These are phyloP conservation scores for Limonium bicolor DNA, from an alignment of 148 eudicot genomes.

Conservation along the genomic window DNA sequence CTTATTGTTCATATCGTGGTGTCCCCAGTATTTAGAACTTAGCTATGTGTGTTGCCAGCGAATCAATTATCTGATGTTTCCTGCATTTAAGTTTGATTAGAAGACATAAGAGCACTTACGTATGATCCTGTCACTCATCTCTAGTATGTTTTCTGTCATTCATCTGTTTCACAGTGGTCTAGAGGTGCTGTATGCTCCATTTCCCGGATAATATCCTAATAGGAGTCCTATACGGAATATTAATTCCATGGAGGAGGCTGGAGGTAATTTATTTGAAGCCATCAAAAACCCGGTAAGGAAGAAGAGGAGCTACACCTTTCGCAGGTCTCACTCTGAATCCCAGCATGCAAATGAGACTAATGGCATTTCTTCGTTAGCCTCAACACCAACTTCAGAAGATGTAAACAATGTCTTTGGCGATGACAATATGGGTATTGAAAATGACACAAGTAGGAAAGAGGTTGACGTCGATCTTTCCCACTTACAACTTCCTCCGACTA, in stretches of 20 bases:
- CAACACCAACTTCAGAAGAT: conserved; percentile 60
- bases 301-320: conserved; percentile 50
- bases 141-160: no score
- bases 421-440: conserved; percentile 40
- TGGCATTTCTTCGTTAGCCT: conserved; percentile 37
- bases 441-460: conserved; percentile 40
- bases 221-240: no score
- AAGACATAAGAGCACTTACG: no score
- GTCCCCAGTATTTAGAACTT: no score
- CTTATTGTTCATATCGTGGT: no score
- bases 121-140: no score
- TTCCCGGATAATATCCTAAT: no score
- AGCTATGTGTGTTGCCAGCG: no score
- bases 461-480: conserved; percentile 63
- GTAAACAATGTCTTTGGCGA: conserved; percentile 49
- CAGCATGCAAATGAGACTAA: conserved; percentile 21
- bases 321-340: conserved; percentile 52
- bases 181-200: no score
- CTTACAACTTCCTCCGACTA: conserved; percentile 22
- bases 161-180: no score
- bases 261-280: conserved; percentile 32
- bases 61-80: no score
- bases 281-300: conserved; percentile 28
- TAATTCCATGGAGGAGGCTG: conserved; percentile 82
- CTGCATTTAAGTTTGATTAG: no score